These are phyloP conservation scores for Suhomyces ambrosiae DNA, from an alignment of 1,139 yeast genomes.

Conservation along the genomic window DNA sequence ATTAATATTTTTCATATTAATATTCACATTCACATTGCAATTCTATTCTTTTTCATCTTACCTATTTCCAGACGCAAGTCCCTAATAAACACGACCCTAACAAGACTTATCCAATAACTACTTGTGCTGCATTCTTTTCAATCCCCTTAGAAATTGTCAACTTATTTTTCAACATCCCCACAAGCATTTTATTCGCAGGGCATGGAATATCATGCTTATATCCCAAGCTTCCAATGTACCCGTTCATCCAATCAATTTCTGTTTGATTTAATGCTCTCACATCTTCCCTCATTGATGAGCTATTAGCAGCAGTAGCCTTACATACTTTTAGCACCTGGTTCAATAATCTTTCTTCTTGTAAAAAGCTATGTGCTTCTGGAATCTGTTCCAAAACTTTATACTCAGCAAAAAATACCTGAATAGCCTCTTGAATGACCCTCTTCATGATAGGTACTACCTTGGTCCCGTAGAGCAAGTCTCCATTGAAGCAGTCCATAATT, in stretches of 20 bases:
- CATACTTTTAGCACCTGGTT: conserved; percentile 51
- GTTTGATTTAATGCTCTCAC: conserved; percentile 59
- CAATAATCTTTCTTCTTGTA: conserved; percentile 48
- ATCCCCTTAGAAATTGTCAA: conserved; percentile 34
- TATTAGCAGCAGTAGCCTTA: conserved; percentile 55
- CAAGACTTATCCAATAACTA: background rate
- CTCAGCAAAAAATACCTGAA: conserved; percentile 40
- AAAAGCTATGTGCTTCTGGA: conserved; percentile 38
- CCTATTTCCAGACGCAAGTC: too few species aligned
- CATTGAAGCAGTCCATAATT: conserved; percentile 69
- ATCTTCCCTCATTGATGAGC: conserved; percentile 90
- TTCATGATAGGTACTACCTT: conserved; percentile 36
- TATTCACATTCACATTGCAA: too few species aligned
- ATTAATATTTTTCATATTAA: too few species aligned
- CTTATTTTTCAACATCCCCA: conserved; percentile 51
- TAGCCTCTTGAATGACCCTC: conserved; percentile 50
- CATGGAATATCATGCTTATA: conserved; percentile 39
- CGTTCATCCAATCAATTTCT: conserved; percentile 81
- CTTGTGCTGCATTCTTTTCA: conserved; percentile 26
- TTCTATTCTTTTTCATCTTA: too few species aligned
- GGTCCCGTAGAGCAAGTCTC: conserved; percentile 53
- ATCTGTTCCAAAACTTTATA: conserved; percentile 32
- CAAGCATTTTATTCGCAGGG: conserved; percentile 50
- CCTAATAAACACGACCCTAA: too few species aligned
- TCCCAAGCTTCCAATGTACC: conserved; percentile 63